Conservation (phyloP, 2,329 filamentous ascomycete genomes). For the Xylaria sp. region DNA sequence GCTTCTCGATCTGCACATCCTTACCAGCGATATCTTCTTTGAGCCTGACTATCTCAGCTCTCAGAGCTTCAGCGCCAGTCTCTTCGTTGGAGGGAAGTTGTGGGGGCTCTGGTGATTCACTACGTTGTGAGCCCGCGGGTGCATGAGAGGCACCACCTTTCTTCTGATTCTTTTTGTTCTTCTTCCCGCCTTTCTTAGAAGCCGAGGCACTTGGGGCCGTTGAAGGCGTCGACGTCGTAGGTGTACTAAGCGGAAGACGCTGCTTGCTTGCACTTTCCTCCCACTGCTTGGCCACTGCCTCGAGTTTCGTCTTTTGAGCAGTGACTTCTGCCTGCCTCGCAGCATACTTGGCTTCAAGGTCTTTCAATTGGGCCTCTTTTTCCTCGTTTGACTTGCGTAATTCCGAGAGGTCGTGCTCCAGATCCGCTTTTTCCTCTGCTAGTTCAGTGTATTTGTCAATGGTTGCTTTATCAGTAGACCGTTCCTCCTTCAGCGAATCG, state of each 20-base stretch:
- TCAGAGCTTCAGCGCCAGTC: conserved; percentile 46
- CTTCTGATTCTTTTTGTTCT: conserved; percentile 93
- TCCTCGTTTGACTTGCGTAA: conserved; percentile 8
- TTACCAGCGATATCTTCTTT: conserved; percentile 65
- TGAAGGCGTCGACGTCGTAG: conserved; percentile 32
- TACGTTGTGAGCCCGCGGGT: conserved; percentile 46
- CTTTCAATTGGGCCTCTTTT: conserved; percentile 23
- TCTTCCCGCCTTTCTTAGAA: conserved; percentile 70
- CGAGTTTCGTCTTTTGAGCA: conserved; percentile 35
- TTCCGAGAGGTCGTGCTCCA: conserved; percentile 36
- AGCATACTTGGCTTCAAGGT: not conserved
- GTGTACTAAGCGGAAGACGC: conserved; percentile 14
- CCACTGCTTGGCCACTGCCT: conserved; percentile 46
- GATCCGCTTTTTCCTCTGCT: conserved; percentile 45
- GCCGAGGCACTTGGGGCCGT: conserved; percentile 23
- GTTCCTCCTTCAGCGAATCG: conserved; percentile 69
- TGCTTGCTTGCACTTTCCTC: conserved; percentile 28
- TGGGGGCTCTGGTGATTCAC: conserved; percentile 46
- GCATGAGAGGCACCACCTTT: conserved; percentile 65
- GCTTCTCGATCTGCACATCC: conserved; percentile 72
- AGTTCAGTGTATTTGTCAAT: not conserved
- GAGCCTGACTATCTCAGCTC: conserved; percentile 56
- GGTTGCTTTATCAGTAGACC: conserved; percentile 72
- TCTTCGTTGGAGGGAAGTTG: conserved; percentile 40
- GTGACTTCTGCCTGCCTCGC: conserved; percentile 23